Evolutionary conservation across 495 filamentous ascomycete genomes (phyloP).

Genomic region (Trichodelitschia bisporula): DNA sequence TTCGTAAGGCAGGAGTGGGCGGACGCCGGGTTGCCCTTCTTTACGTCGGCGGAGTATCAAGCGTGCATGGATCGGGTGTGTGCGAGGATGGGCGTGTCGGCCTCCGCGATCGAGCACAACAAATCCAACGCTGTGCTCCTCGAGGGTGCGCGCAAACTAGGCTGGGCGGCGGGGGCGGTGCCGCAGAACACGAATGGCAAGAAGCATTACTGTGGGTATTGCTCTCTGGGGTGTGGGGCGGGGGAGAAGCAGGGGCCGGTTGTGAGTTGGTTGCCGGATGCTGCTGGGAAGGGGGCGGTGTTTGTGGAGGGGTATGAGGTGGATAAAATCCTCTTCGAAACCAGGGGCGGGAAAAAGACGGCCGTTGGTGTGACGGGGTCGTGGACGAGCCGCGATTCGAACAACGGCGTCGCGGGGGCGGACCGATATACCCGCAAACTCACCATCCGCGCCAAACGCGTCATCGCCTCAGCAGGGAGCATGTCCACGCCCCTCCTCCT

Average conservation of each 20-base stretch:
- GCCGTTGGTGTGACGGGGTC: constrained; percentile 43
- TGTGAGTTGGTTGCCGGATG: constrained; percentile 55
- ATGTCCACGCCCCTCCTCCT: constrained; percentile 56
- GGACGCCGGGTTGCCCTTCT: constrained; percentile 43
- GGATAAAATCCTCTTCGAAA: constrained; percentile 40
- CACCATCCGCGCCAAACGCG: constrained; percentile 55
- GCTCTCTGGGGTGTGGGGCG: constrained; percentile 47
- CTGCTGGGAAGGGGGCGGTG: constrained; percentile 41
- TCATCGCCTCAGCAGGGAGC: constrained; percentile 50
- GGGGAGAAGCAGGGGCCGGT: constrained; percentile 56
- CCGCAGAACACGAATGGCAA: constrained; percentile 57
- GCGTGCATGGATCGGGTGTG: constrained; percentile 46
- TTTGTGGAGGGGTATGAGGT: constrained; percentile 62
- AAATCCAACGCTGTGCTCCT: constrained; percentile 38
- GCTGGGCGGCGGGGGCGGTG: constrained; percentile 40
- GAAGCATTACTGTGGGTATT: constrained; percentile 57
- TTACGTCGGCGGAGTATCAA: constrained; percentile 53
- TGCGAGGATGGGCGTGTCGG: constrained; percentile 55
- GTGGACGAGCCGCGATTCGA: constrained; percentile 46
- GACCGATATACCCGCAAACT: constrained; percentile 26
- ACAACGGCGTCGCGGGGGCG: constrained; percentile 27
- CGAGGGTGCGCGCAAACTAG: constrained; percentile 52
- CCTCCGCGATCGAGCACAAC: constrained; percentile 42
- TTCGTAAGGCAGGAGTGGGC: constrained; percentile 73
- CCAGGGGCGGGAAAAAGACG: constrained; percentile 25